phyloP scores from a whole-genome alignment of 768 basidiomycete genomes.

The Tulasnella sp. region DNA sequence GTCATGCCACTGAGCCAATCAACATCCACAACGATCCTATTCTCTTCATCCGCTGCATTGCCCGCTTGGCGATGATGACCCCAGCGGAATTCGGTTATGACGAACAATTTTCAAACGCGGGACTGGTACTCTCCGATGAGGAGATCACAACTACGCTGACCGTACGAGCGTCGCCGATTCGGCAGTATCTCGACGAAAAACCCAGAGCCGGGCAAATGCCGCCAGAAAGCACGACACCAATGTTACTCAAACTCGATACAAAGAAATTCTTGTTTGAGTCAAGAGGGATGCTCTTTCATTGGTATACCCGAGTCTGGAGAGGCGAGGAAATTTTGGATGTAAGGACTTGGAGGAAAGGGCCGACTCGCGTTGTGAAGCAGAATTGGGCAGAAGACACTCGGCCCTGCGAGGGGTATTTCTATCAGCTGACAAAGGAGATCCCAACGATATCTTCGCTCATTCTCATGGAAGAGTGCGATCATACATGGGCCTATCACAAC shows the following conservation, averaged over 20 bases:
- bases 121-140: background rate
- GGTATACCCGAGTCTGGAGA: background rate
- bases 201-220: background rate
- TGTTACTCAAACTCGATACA: background rate
- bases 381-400: background rate
- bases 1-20: background rate
- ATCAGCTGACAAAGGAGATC: background rate
- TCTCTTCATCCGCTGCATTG: background rate
- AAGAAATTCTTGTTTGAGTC: background rate
- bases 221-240: background rate
- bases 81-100: background rate
- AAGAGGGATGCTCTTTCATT: background rate
- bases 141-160: background rate
- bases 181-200: background rate
- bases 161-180: background rate
- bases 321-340: background rate
- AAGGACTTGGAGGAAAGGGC: background rate
- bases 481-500: background rate
- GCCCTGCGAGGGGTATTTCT: background rate
- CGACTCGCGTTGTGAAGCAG: background rate
- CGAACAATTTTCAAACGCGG: background rate
- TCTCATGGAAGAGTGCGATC: background rate
- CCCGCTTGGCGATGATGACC: background rate
- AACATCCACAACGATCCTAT: background rate
- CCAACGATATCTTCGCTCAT: background rate